Evolutionary conservation across 2,329 filamentous ascomycete species (phyloP).

Genomic region (Aspergillus pseudoviridinutans): DNA sequence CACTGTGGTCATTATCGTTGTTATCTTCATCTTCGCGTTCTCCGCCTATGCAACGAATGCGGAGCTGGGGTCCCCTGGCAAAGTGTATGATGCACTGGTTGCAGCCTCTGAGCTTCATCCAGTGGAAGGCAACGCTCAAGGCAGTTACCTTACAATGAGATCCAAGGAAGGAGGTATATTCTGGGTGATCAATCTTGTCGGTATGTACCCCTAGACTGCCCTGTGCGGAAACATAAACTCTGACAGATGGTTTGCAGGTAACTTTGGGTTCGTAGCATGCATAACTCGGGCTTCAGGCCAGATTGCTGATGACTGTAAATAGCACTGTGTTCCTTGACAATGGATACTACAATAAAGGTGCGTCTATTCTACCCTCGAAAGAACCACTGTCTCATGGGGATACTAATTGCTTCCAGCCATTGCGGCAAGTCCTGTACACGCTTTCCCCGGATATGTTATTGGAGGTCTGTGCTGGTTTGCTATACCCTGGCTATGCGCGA

Average conservation of each 20-base stretch:
- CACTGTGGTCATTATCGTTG: slow-evolving; percentile 68
- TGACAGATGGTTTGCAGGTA: slow-evolving; percentile 15
- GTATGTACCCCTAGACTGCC: slow-evolving; percentile 57
- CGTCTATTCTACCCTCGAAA: not conserved
- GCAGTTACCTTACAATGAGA: slow-evolving; percentile 83
- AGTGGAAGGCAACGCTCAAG: slow-evolving; percentile 72
- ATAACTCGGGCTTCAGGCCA: not conserved
- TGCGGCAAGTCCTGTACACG: slow-evolving; percentile 77
- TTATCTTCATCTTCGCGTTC: slow-evolving; percentile 81
- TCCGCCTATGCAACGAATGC: slow-evolving; percentile 73
- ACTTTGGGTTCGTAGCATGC: slow-evolving; percentile 25
- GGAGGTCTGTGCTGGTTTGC: slow-evolving; percentile 89
- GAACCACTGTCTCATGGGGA: not conserved
- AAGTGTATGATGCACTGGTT: slow-evolving; percentile 73
- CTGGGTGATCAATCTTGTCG: slow-evolving; percentile 86
- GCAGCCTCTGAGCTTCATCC: slow-evolving; percentile 67
- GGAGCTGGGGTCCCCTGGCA: slow-evolving; percentile 67
- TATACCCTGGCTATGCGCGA: slow-evolving; percentile 85
- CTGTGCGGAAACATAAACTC: not conserved
- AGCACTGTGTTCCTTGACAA: slow-evolving; percentile 79
- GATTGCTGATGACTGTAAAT: slow-evolving; percentile 20
- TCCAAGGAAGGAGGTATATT: slow-evolving; percentile 79
- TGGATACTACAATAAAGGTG: slow-evolving; percentile 77
- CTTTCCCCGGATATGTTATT: slow-evolving; percentile 82
- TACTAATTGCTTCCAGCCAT: slow-evolving; percentile 54